Percentiles rank a stretch among this genome's conserved stretches.
phyloP scores from a whole-genome alignment of 139 green algal species.

The Monoraphidium neglectum region DNA sequence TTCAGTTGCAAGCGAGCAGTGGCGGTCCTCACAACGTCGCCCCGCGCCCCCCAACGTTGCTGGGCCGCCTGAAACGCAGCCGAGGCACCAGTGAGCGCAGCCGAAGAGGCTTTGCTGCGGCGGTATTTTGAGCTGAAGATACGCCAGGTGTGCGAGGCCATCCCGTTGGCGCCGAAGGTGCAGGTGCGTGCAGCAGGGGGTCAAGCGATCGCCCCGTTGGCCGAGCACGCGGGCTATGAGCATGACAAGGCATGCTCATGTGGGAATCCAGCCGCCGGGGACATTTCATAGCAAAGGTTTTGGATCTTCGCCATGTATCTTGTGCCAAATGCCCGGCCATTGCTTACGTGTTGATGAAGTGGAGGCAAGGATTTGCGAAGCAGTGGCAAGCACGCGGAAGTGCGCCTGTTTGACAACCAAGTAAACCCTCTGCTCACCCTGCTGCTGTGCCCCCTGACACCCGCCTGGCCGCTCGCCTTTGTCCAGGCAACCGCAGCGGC shows the following conservation, averaged over 20 bases:
- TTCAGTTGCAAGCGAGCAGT: no score
- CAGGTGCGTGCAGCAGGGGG: constrained; percentile 30
- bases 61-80: not conserved
- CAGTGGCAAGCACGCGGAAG: no score
- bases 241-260: no score
- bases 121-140: constrained; percentile 53
- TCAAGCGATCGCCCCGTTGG: no score
- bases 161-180: constrained; percentile 67
- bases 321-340: not conserved
- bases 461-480: not conserved
- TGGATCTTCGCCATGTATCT: no score
- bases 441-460: not conserved
- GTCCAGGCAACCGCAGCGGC: constrained; percentile 53
- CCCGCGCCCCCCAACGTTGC: no score
- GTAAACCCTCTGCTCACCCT: not conserved
- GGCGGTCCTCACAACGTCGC: no score
- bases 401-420: no score
- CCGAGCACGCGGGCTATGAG: no score
- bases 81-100: constrained; percentile 23
- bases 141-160: constrained; percentile 44
- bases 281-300: no score
- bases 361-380: no score
- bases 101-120: constrained; percentile 49
- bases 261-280: no score
- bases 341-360: not conserved